A percentile compares a stretch with the other conserved stretches of the same genome.
phyloP scores from a whole-genome alignment of 345 rosid genomes.

The Firmiana major region DNA sequence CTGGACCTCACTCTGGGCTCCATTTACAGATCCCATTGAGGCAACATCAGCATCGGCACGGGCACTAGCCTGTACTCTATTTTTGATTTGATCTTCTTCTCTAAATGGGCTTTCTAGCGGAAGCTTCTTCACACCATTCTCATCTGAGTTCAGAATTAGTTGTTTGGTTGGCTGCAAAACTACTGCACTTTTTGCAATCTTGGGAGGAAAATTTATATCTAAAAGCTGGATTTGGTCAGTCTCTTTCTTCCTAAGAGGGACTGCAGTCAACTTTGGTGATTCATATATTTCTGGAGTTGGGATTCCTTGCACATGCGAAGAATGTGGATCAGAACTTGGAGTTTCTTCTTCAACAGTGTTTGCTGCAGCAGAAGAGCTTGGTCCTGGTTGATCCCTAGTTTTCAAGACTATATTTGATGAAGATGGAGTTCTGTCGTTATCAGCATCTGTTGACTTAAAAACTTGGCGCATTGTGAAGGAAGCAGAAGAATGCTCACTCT shows the following conservation, averaged over 20 bases:
- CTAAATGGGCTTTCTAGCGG: slow-evolving; percentile 20
- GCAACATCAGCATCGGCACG: slow-evolving; percentile 45
- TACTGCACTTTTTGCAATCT: slow-evolving; percentile 32
- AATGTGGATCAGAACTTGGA: slow-evolving; percentile 34
- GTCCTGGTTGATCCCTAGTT: slow-evolving; percentile 38
- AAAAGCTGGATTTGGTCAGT: slow-evolving; percentile 58
- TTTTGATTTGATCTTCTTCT: slow-evolving; percentile 26
- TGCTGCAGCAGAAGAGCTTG: slow-evolving; percentile 36
- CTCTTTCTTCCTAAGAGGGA: slow-evolving; percentile 59
- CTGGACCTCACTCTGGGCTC: slow-evolving; percentile 56
- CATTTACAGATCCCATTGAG: slow-evolving; percentile 68
- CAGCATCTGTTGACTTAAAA: slow-evolving; percentile 59
- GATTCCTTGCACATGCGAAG: slow-evolving; percentile 63
- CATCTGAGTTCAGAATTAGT: slow-evolving; percentile 28
- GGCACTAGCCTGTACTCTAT: slow-evolving; percentile 16
- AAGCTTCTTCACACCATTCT: slow-evolving; percentile 31
- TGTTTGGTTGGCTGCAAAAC: slow-evolving; percentile 26
- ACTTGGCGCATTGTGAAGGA: slow-evolving; percentile 81
- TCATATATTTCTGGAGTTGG: slow-evolving; percentile 91
- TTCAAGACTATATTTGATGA: slow-evolving; percentile 42
- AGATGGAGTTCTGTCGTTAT: slow-evolving; percentile 49
- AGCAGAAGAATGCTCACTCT: slow-evolving; percentile 80
- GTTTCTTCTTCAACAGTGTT: slow-evolving; percentile 46
- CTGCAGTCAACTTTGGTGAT: slow-evolving; percentile 64
- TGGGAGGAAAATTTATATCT: slow-evolving; percentile 87